Conservation (phyloP, 2,329 filamentous ascomycete genomes). For the Rugonectria rugulosa region DNA sequence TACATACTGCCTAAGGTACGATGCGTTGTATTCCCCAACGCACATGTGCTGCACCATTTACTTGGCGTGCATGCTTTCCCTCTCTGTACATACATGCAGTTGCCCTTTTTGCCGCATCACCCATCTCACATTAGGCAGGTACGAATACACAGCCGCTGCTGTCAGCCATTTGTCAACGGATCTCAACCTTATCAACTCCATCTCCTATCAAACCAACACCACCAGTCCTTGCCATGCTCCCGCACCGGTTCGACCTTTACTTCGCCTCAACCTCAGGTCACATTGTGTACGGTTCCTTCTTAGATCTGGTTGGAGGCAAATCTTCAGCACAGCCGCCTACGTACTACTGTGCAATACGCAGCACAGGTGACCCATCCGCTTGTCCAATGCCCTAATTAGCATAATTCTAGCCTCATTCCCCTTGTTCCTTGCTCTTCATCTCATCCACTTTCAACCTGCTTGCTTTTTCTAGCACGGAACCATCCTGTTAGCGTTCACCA, state of each 20-base stretch:
- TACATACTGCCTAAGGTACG: neutral
- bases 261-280: neutral
- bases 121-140: neutral
- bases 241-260: no score
- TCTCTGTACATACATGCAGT: neutral
- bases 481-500: slow-evolving; percentile 4
- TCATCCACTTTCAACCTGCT: slow-evolving; percentile 2
- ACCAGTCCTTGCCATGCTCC: neutral
- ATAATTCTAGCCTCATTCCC: neutral
- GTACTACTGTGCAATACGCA: no score
- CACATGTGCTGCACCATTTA: no score
- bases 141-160: neutral
- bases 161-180: neutral
- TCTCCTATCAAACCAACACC: neutral
- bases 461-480: slow-evolving; percentile 4
- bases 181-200: neutral
- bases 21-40: no score
- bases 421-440: neutral
- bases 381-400: neutral
- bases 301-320: no score
- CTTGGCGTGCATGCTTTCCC: neutral
- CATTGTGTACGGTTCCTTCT: no score
- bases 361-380: neutral
- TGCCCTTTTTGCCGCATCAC: neutral
- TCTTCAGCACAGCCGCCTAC: neutral